Conservation (phyloP, 1,284 basidiomycete genomes). For the Austroboletus rostrupii region DNA sequence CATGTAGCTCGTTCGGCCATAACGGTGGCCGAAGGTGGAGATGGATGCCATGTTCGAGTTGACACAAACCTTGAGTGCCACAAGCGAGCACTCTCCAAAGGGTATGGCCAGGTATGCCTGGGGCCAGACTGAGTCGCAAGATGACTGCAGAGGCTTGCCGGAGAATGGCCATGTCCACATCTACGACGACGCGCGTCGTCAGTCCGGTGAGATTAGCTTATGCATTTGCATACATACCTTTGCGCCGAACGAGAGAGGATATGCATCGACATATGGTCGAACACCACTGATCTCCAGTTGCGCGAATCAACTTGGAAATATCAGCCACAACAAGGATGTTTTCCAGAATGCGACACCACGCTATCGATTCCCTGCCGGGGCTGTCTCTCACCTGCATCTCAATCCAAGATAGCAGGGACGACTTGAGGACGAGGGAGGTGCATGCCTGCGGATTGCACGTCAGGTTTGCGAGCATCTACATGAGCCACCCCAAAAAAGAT, state of each 20-base stretch:
- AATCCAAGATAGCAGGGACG: constrained; percentile 74
- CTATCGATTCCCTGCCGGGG: constrained; percentile 38
- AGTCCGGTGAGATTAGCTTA: background rate
- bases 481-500: background rate
- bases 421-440: constrained; percentile 64
- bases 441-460: constrained; percentile 65
- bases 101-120: background rate
- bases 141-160: constrained; percentile 12
- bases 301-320: constrained; percentile 42
- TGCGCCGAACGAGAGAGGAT: constrained; percentile 34
- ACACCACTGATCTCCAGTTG: constrained; percentile 57
- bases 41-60: constrained; percentile 33
- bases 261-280: constrained; percentile 50
- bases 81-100: constrained; percentile 32
- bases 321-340: constrained; percentile 50
- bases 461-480: constrained; percentile 66
- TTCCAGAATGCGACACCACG: constrained; percentile 69
- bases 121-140: constrained; percentile 20
- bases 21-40: constrained; percentile 2
- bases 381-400: constrained; percentile 58
- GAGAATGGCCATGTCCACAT: constrained; percentile 19
- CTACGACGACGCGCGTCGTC: constrained; percentile 8
- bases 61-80: constrained; percentile 33
- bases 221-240: constrained; percentile 15
- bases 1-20: background rate